Percentiles rank a stretch among this genome's conserved stretches.
Evolutionary conservation across 2,329 filamentous ascomycete species (phyloP).

Genomic region (Sporothrix pallida): DNA sequence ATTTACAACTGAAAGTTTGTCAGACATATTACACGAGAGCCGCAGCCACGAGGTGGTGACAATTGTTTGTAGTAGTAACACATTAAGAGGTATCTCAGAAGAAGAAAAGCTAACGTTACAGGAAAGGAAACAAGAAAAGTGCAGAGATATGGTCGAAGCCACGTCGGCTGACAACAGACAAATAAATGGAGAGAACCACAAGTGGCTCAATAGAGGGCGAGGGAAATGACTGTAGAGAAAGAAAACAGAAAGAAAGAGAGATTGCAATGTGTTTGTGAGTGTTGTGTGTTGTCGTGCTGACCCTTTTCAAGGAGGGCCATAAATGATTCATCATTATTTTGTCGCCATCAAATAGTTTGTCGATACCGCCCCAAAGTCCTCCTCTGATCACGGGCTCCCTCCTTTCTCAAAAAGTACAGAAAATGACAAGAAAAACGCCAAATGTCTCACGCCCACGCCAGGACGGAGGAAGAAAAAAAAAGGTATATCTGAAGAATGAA

Average conservation of each 20-base stretch:
- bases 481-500: neutral
- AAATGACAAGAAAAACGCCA: conserved; percentile 1
- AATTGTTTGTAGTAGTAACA: conserved; percentile 13
- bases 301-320: neutral
- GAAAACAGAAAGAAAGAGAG: neutral
- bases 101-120: neutral
- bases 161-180: neutral
- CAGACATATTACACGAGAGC: too few species aligned
- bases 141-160: neutral
- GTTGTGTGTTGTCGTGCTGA: neutral
- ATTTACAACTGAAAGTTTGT: too few species aligned
- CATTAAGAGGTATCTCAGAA: conserved; percentile 28
- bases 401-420: neutral
- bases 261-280: neutral
- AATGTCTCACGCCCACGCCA: neutral
- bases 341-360: neutral
- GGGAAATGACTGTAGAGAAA: neutral
- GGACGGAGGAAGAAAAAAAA: neutral
- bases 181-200: neutral
- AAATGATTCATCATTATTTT: conserved; percentile 17
- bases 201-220: neutral
- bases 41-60: too few species aligned
- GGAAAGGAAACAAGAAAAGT: neutral
- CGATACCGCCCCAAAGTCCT: neutral
- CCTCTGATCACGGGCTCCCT: neutral